Evolutionary conservation across 768 basidiomycete genomes (phyloP).

Genomic region (Russula griseocarnosa): DNA sequence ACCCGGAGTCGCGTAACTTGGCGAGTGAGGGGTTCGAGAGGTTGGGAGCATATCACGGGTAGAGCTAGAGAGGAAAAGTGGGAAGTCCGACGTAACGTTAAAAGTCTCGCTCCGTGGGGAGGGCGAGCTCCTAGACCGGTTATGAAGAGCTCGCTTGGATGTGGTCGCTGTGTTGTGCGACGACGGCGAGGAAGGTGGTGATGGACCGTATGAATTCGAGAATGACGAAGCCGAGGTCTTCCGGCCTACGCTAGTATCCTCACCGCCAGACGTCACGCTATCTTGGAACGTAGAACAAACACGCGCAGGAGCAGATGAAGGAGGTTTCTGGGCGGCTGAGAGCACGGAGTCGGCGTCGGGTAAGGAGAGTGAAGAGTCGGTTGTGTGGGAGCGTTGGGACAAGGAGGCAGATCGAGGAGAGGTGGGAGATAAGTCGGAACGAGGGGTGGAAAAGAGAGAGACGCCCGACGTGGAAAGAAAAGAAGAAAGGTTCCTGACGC

Average conservation of each 20-base stretch:
- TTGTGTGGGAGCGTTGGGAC: neutral
- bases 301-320: conserved; percentile 15
- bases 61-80: conserved; percentile 25
- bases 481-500: conserved; percentile 43
- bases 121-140: neutral
- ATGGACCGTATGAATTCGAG: neutral
- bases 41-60: conserved; percentile 22
- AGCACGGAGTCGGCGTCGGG: conserved; percentile 12
- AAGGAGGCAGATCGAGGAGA: conserved; percentile 20
- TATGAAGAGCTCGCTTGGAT: neutral
- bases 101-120: conserved; percentile 7
- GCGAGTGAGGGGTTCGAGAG: conserved; percentile 20
- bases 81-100: conserved; percentile 27
- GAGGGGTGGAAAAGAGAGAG: conserved; percentile 33
- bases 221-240: conserved; percentile 2
- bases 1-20: conserved; percentile 24
- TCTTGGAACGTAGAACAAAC: neutral
- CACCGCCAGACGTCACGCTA: conserved; percentile 6
- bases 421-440: conserved; percentile 20
- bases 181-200: neutral
- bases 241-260: neutral
- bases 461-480: conserved; percentile 50
- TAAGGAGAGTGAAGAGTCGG: conserved; percentile 9
- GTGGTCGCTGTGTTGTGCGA: neutral
- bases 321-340: neutral